Percentiles rank a stretch among this genome's conserved stretches.
Evolutionary conservation across 2,329 filamentous ascomycete species (phyloP).

Genomic region (Colletotrichum zoysiae): DNA sequence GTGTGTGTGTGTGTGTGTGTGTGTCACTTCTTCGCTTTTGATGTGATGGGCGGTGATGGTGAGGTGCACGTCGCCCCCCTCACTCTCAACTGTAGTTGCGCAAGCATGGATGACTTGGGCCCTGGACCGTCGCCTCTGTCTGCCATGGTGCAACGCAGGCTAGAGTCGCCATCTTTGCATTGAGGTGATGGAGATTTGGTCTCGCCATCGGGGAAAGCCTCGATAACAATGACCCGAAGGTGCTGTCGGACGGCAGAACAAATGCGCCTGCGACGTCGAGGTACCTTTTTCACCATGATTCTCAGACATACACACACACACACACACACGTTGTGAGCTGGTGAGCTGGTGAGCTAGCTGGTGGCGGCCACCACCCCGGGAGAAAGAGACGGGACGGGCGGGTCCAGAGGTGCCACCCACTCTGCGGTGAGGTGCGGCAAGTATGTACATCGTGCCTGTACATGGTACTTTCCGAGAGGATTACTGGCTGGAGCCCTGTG

Average conservation of each 20-base stretch:
- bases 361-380: background rate
- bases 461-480: conserved; percentile 15
- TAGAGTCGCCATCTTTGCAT: background rate
- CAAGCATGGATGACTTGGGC: conserved; percentile 37
- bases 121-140: conserved; percentile 2
- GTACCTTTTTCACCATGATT: conserved; percentile 34
- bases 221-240: background rate
- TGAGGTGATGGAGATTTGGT: background rate
- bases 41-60: conserved; percentile 9
- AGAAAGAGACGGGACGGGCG: conserved; percentile 35
- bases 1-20: background rate
- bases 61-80: background rate
- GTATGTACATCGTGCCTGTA: background rate
- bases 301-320: background rate
- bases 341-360: conserved; percentile 17
- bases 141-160: background rate
- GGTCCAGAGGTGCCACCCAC: conserved; percentile 36
- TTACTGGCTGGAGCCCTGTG: conserved; percentile 32
- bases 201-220: background rate
- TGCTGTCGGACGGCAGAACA: conserved; percentile 16
- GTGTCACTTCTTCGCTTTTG: conserved; percentile 1
- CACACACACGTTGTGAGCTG: background rate
- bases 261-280: conserved; percentile 37
- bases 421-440: conserved; percentile 34
- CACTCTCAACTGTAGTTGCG: conserved; percentile 24